Conservation (phyloP, 208 protist genomes). For the Leishmania tropica region DNA sequence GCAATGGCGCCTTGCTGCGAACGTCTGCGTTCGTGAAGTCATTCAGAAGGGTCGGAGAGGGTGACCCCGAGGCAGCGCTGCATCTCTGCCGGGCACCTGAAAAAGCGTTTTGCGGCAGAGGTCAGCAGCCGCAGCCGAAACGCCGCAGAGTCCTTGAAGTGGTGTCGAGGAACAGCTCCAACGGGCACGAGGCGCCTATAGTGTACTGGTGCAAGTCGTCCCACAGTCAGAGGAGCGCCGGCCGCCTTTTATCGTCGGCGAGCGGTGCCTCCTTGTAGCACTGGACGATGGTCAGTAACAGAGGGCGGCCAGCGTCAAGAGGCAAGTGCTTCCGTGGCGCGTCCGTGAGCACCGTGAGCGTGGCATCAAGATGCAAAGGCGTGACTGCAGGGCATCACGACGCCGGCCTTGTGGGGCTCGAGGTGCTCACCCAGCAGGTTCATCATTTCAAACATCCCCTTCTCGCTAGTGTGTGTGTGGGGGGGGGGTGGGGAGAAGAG, state of each 20-base stretch:
- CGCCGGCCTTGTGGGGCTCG: conserved; percentile 80
- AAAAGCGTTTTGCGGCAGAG: conserved; percentile 87
- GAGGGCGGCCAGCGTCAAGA: conserved; percentile 38
- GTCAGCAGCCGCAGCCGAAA: conserved; percentile 91
- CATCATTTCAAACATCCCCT: conserved; percentile 93
- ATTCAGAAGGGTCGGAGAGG: conserved; percentile 66
- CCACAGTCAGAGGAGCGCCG: conserved; percentile 87
- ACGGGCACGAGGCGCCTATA: conserved; percentile 90
- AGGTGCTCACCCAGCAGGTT: conserved; percentile 94
- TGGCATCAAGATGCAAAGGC: conserved; percentile 30
- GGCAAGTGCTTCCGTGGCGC: conserved; percentile 76
- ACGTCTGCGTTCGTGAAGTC: conserved; percentile 90
- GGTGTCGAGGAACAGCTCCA: conserved; percentile 78
- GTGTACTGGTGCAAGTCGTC: conserved; percentile 92
- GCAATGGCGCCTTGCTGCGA: conserved; percentile 84
- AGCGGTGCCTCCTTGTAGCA: conserved; percentile 51
- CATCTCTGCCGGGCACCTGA: conserved; percentile 93
- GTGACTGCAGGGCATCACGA: conserved; percentile 74
- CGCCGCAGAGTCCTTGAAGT: conserved; percentile 35
- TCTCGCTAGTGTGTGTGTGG: conserved; percentile 39
- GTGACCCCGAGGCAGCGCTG: conserved; percentile 83
- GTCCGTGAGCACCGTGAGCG: conserved; percentile 78
- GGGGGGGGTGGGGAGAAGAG: too few species aligned
- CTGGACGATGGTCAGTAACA: conserved; percentile 49
- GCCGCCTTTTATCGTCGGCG: conserved; percentile 55